These are phyloP conservation scores for Camelina hispida DNA, from an alignment of 345 rosid species.

Conservation along the genomic window DNA sequence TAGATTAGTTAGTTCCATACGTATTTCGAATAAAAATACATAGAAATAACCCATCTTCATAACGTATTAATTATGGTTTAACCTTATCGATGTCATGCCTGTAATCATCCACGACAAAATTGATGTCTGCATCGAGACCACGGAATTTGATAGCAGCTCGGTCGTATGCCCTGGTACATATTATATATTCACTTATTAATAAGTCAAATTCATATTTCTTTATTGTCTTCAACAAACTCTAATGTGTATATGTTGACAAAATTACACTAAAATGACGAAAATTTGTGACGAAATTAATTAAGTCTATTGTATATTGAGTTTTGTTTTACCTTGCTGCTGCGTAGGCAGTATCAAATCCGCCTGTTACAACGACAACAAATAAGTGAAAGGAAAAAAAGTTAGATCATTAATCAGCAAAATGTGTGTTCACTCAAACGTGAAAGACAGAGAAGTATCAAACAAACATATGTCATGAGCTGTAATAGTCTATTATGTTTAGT, in stretches of 20 bases:
- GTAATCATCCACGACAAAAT: conserved; percentile 78
- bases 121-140: conserved; percentile 93
- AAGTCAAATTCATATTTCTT: conserved; percentile 11
- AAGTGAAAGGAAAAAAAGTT: neutral
- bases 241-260: conserved; percentile 53
- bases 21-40: neutral
- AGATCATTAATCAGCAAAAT: neutral
- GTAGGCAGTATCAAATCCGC: conserved; percentile 98
- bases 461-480: conserved; percentile 20
- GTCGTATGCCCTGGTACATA: conserved; percentile 80
- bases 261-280: conserved; percentile 2
- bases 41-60: neutral
- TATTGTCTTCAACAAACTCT: conserved; percentile 37
- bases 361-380: conserved; percentile 44
- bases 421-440: neutral
- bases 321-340: conserved; percentile 81
- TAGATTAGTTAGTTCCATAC: neutral
- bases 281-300: neutral
- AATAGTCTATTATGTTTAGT: neutral
- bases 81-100: conserved; percentile 87
- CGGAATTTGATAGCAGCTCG: conserved; percentile 97
- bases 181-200: conserved; percentile 2
- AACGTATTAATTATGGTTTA: conserved; percentile 21
- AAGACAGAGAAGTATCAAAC: conserved; percentile 8
- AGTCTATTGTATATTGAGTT: neutral